Conservation (phyloP, 1,139 yeast species). For the Candida dubliniensis region DNA sequence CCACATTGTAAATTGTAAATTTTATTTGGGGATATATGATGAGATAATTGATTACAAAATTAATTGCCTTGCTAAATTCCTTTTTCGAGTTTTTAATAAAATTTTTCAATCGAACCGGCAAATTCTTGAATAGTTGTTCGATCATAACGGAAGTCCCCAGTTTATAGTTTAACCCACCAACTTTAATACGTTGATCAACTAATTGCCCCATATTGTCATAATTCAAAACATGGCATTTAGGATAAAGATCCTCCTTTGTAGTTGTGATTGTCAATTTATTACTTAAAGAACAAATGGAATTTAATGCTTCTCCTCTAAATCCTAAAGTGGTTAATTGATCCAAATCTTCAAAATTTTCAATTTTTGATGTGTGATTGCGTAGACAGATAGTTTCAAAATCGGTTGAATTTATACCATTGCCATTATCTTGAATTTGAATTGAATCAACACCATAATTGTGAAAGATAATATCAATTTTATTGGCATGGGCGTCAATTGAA, state of each 20-base stretch:
- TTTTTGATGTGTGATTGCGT: conserved; percentile 81
- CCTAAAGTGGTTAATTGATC: conserved; percentile 60
- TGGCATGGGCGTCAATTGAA: conserved; percentile 74
- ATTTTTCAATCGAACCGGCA: conserved; percentile 77
- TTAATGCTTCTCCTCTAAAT: conserved; percentile 83
- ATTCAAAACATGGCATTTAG: conserved; percentile 55
- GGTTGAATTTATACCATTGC: conserved; percentile 61
- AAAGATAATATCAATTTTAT: conserved; percentile 64
- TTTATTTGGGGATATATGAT: conserved; percentile 58
- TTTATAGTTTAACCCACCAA: conserved; percentile 44
- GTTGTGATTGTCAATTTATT: conserved; percentile 53
- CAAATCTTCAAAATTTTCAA: conserved; percentile 58
- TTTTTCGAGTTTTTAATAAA: conserved; percentile 64
- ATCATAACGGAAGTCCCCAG: conserved; percentile 60
- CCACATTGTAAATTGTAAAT: conserved; percentile 56
- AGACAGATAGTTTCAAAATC: conserved; percentile 66
- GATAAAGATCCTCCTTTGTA: conserved; percentile 48
- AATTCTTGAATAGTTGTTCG: conserved; percentile 52
- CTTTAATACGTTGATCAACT: conserved; percentile 26
- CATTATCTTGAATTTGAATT: conserved; percentile 72
- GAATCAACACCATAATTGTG: conserved; percentile 74
- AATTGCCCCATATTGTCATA: conserved; percentile 58
- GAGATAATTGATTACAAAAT: conserved; percentile 66
- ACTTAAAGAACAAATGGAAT: conserved; percentile 69
- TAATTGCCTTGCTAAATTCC: conserved; percentile 69